Evolutionary conservation across 2,329 filamentous ascomycete genomes (phyloP), one percentile per base, ranked within the genome.

Genomic region (Aspergillus sp.): DNA sequence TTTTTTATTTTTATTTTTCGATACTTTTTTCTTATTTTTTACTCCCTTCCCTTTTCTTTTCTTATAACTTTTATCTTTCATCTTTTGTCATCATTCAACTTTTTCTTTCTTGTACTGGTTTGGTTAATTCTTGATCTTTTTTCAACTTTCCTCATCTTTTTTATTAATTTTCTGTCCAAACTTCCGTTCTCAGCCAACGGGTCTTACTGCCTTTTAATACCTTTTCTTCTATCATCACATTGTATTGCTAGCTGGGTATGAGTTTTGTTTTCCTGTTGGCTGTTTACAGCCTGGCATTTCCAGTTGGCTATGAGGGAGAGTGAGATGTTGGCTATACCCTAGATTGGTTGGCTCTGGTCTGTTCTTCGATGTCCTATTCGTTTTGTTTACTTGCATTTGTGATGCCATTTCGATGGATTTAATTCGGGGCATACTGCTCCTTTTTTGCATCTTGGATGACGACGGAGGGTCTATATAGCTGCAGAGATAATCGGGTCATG

Each of bases 181-280:
- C 39, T 57, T 52, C 47, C 44, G 42, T 60, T 59, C 50, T 50
- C 40, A 37, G 46, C 45, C 49, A 50, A 56, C 50, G 49, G 52
- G 39, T 45, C 54, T 48, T 58, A 57, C 51, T 45, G 49, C 44
- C 42, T 62, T 57, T 60, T 61, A 58, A 59, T 54, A 43, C 45
- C 46, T 52, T 51, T 51, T 49, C 42, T 52, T 59, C 56, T 53
- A 53, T 56, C 59, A 64, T 50, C 45, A 56, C 47, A 39, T 56
- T 68, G 64, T 66, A 66, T 67, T 67, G 64, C 58, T 67, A 66
- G 53, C 54, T 65, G 58, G 59, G 53, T 63, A 65, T 59, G 61
- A 60, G 40, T 44, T 53, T 46, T 47, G 48, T 49, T 49, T 53
- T 43, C 46, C 44, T 51, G 34, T 46, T 44, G 19, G 19, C 19